These are phyloP conservation scores for Thoreauomyces humboldtii DNA, from an alignment of 192 early-diverging fungal species.

Conservation along the genomic window DNA sequence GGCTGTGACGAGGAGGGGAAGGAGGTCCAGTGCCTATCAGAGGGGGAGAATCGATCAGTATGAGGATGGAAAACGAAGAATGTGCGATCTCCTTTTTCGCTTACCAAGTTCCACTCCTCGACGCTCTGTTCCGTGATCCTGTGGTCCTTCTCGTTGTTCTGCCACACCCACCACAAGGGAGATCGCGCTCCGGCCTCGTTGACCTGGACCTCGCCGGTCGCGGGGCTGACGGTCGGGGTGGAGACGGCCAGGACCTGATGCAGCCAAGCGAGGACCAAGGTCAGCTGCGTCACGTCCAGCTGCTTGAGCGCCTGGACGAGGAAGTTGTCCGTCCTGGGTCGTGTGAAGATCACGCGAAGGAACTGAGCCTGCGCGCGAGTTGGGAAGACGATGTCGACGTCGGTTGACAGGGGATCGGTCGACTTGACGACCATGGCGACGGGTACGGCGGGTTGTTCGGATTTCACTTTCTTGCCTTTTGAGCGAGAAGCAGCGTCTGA, in stretches of 20 bases:
- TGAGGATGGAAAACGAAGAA: neutral
- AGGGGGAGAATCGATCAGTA: no score
- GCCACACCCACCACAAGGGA: conserved; percentile 18
- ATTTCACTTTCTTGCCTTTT: no score
- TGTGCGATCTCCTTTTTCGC: neutral
- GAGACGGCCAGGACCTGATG: neutral
- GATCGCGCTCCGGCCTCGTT: neutral
- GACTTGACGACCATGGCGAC: no score
- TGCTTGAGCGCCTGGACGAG: conserved; percentile 4
- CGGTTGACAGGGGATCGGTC: no score
- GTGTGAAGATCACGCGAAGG: conserved; percentile 9
- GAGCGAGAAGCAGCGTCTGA: no score
- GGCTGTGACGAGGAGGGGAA: conserved; percentile 12
- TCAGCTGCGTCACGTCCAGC: conserved; percentile 2
- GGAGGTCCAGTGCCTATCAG: conserved; percentile 14
- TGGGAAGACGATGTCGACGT: no score
- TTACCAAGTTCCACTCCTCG: conserved; percentile 19
- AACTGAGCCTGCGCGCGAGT: conserved; percentile 5
- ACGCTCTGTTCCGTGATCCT: neutral
- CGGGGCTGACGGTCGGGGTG: neutral
- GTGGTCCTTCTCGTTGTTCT: neutral
- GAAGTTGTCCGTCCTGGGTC: conserved; percentile 14
- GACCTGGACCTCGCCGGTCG: neutral
- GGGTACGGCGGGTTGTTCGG: no score
- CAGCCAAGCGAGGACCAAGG: conserved; percentile 7